Conservation (phyloP, 2,329 filamentous ascomycete genomes). For the Epichloe coenophiala region DNA sequence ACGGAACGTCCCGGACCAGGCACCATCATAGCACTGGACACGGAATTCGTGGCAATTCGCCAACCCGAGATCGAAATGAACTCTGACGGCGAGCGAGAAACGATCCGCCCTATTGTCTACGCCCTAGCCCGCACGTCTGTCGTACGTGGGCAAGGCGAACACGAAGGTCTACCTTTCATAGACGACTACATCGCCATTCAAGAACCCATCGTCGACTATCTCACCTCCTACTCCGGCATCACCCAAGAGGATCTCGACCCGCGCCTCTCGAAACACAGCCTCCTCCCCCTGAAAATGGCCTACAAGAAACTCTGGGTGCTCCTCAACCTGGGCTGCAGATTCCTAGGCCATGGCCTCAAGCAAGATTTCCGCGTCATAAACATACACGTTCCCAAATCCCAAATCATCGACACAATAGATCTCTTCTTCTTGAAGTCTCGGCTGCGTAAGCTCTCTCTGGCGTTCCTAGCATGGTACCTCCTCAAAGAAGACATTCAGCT, state of each 20-base stretch:
- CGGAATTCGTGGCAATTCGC: slow-evolving; percentile 88
- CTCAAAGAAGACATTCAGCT: slow-evolving; percentile 90
- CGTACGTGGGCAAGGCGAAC: slow-evolving; percentile 62
- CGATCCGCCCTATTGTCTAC: slow-evolving; percentile 79
- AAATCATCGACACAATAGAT: slow-evolving; percentile 90
- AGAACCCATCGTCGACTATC: slow-evolving; percentile 86
- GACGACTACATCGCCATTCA: slow-evolving; percentile 93
- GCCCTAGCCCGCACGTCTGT: slow-evolving; percentile 90
- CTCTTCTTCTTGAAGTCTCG: slow-evolving; percentile 74
- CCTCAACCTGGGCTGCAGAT: slow-evolving; percentile 84
- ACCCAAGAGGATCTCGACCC: slow-evolving; percentile 73
- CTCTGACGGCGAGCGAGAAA: slow-evolving; percentile 82
- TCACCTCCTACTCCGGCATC: slow-evolving; percentile 90
- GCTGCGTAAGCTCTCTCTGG: slow-evolving; percentile 75
- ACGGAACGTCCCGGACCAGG: slow-evolving; percentile 56
- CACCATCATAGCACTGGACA: slow-evolving; percentile 79
- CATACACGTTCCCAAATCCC: slow-evolving; percentile 79
- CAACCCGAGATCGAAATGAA: slow-evolving; percentile 94
- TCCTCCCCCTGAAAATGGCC: slow-evolving; percentile 75
- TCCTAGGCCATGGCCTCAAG: slow-evolving; percentile 84
- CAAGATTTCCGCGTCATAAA: slow-evolving; percentile 98
- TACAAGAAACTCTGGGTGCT: slow-evolving; percentile 99
- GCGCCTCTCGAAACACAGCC: slow-evolving; percentile 61
- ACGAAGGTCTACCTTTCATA: slow-evolving; percentile 79
- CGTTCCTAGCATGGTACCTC: slow-evolving; percentile 82